Evolutionary conservation across 176 grass and related monocot genomes (phyloP).

Genomic region (Eragrostis nindensis): DNA sequence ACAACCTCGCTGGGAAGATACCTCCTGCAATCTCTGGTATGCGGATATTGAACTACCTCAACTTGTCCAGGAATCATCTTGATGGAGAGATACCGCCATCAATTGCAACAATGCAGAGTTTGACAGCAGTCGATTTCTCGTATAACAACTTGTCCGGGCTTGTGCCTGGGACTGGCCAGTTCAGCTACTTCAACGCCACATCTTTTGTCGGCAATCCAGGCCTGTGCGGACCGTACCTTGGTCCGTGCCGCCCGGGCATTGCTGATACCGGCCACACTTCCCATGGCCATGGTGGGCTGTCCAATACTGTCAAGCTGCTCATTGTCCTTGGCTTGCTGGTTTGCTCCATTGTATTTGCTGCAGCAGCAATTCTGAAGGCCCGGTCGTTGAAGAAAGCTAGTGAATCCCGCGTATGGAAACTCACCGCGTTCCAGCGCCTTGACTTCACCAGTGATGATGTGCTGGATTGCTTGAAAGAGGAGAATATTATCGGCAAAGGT

Average conservation of each 20-base stretch:
- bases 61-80: conserved; percentile 88
- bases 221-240: conserved; percentile 88
- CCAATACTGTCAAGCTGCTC: conserved; percentile 75
- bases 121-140: conserved; percentile 72
- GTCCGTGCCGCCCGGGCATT: conserved; percentile 59
- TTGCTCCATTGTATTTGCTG: conserved; percentile 86
- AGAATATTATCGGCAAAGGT: conserved; percentile 98
- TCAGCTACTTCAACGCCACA: conserved; percentile 99
- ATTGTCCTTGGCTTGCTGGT: conserved; percentile 72
- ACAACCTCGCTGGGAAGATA: conserved; percentile 74
- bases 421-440: conserved; percentile 93
- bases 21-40: conserved; percentile 78
- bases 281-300: conserved; percentile 61
- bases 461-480: conserved; percentile 86
- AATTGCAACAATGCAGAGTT: conserved; percentile 90
- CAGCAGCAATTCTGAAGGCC: conserved; percentile 76
- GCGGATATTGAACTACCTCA: conserved; percentile 97
- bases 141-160: conserved; percentile 74
- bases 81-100: conserved; percentile 80
- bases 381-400: conserved; percentile 83
- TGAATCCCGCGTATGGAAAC: conserved; percentile 78
- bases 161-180: conserved; percentile 92
- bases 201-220: conserved; percentile 87
- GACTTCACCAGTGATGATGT: conserved; percentile 95
- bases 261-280: conserved; percentile 4